Conservation (phyloP, 1,284 basidiomycete species). For the Phellopilus nigrolimitatus region DNA sequence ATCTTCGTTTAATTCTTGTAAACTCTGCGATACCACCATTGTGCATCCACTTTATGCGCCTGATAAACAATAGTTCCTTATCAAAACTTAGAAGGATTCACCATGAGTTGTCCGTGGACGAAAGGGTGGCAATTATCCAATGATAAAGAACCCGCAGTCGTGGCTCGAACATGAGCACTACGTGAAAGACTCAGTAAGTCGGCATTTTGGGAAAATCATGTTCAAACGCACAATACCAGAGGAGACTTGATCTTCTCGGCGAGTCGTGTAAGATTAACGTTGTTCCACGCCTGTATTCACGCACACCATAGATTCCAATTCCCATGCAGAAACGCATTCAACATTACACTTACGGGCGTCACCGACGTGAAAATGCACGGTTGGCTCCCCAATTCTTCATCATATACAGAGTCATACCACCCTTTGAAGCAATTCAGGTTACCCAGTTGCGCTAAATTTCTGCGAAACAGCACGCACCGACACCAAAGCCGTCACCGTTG, state of each 20-base stretch:
- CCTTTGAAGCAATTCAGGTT: slow-evolving; percentile 36
- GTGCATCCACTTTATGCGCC: slow-evolving; percentile 79
- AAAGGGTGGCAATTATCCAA: slow-evolving; percentile 95
- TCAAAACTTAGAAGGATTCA: slow-evolving; percentile 30
- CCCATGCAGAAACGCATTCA: neutral
- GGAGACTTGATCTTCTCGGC: slow-evolving; percentile 95
- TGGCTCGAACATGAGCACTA: slow-evolving; percentile 87
- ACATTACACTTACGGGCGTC: slow-evolving; percentile 65
- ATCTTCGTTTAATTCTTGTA: slow-evolving; percentile 68
- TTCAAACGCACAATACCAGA: slow-evolving; percentile 72
- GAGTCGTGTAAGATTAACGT: slow-evolving; percentile 81
- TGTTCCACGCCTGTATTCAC: slow-evolving; percentile 82
- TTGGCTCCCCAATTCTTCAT: slow-evolving; percentile 76
- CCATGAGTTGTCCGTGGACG: slow-evolving; percentile 84
- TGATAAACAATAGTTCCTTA: neutral
- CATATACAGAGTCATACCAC: slow-evolving; percentile 80
- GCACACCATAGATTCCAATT: slow-evolving; percentile 16
- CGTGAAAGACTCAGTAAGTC: slow-evolving; percentile 1
- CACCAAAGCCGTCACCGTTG: slow-evolving; percentile 96
- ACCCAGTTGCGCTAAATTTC: neutral
- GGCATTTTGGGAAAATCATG: no score
- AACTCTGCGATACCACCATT: slow-evolving; percentile 89
- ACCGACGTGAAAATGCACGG: slow-evolving; percentile 98
- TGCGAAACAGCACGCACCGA: slow-evolving; percentile 57
- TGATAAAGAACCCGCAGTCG: slow-evolving; percentile 80